Percentiles rank a stretch among this genome's conserved stretches.
Conservation (phyloP, 352 stramenopile genomes). For the Phytophthora rubi region DNA sequence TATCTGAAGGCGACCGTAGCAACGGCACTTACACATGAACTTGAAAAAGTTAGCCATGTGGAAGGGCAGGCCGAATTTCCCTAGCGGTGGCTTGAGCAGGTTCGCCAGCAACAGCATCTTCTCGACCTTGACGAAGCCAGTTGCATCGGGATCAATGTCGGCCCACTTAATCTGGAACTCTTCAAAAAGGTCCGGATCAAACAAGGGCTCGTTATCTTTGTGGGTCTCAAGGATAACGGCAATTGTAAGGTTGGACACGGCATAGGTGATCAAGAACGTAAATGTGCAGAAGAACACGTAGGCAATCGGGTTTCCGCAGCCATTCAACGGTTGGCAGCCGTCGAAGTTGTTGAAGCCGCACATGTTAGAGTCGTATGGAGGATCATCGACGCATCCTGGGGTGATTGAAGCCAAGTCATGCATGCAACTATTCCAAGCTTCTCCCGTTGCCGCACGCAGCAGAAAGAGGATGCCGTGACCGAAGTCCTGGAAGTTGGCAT, state of each 20-base stretch:
- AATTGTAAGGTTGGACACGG: slow-evolving; percentile 95
- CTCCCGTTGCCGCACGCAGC: slow-evolving; percentile 90
- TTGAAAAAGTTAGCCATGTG: slow-evolving; percentile 58
- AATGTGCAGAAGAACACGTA: slow-evolving; percentile 87
- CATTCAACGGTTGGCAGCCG: slow-evolving; percentile 72
- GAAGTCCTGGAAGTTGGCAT: slow-evolving; percentile 94
- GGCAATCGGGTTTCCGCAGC: slow-evolving; percentile 72
- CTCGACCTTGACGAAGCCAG: slow-evolving; percentile 78
- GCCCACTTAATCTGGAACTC: slow-evolving; percentile 91
- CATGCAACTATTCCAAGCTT: slow-evolving; percentile 95
- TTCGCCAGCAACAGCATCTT: slow-evolving; percentile 82
- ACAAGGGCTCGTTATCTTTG: slow-evolving; percentile 88
- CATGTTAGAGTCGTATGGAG: slow-evolving; percentile 56
- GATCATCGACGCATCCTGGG: slow-evolving; percentile 66
- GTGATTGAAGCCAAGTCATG: slow-evolving; percentile 67
- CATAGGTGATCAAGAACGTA: slow-evolving; percentile 93
- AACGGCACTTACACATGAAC: slow-evolving; percentile 58
- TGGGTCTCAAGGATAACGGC: slow-evolving; percentile 92
- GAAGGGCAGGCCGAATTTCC: slow-evolving; percentile 49
- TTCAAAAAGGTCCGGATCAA: slow-evolving; percentile 88
- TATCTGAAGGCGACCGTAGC: not conserved
- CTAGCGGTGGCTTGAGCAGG: slow-evolving; percentile 79
- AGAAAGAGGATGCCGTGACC: slow-evolving; percentile 91
- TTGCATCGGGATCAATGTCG: slow-evolving; percentile 89
- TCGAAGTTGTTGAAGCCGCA: slow-evolving; percentile 80